Evolutionary conservation across 2,329 filamentous ascomycete genomes (phyloP), one percentile per base, ranked within the genome.

Genomic region (Fusarium pseudocircinatum): DNA sequence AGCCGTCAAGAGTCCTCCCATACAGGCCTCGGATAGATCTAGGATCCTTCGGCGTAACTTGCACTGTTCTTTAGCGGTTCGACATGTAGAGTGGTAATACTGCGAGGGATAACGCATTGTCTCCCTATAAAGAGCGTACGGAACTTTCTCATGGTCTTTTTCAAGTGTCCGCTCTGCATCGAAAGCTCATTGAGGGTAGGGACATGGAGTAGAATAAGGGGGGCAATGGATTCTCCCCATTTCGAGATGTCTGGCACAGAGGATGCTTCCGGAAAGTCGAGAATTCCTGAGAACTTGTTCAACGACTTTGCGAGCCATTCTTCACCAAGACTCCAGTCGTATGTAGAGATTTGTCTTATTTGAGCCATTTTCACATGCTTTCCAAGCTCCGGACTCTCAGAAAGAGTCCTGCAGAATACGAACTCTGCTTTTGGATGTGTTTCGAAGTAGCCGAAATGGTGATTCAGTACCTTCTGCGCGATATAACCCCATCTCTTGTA

Each of bases 111-210:
- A 20, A 20, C 6, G 2, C 16, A 34, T 36, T 50, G 30, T 1
- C 6, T 18, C 3, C 28, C 30, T 3, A 34, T 0, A 24, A 52
- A 36, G 30, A 18, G 4, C 12, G 8, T 13, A 7, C 12, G n/a
- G 28, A 52, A 52, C n/a, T 4, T 52, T 26, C 22, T 52, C 16
- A 36, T 34, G 12, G 1, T 52, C 2, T 20, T 2, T 0, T 24
- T 36, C 22, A 52, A 26, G 30, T 26, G 8, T 52, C 14, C 22
- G 15, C 6, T 24, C n/a, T 34, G 30, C 2, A 28, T 5, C 13
- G 12, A 22, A 28, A 46, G n/a, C 16, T 4, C 1, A 3, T 49
- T 10, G 22, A 36, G 47, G 6, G n/a, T 26, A 1, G 47, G 16
- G 1, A 36, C 16, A 11, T 36, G 47, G 12, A 52, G 47, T 13